A percentile compares a stretch with the other conserved stretches of the same genome.
Conservation (phyloP, 495 filamentous ascomycete species). For the Penicilliopsis zonata region DNA sequence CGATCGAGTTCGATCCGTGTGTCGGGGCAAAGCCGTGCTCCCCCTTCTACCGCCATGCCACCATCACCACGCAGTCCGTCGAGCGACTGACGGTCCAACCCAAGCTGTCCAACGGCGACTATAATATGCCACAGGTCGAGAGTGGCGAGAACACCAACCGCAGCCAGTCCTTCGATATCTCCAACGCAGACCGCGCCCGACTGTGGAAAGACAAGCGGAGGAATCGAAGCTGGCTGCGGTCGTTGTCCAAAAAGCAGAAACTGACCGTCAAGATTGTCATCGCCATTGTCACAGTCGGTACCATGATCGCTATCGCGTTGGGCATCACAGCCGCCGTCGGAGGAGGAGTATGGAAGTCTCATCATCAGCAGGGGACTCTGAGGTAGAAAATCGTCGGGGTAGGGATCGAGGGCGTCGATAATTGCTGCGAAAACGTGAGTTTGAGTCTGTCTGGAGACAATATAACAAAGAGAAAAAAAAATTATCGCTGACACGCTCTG, state of each 20-base stretch:
- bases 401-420: no score
- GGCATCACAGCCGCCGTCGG: slow-evolving; percentile 51
- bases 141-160: slow-evolving; percentile 8
- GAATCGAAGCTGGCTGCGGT: slow-evolving; percentile 19
- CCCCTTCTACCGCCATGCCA: slow-evolving; percentile 47
- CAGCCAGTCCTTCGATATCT: slow-evolving; percentile 4
- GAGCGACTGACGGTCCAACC: slow-evolving; percentile 27
- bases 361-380: slow-evolving; percentile 15
- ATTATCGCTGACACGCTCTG: no score
- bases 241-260: slow-evolving; percentile 36
- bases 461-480: no score
- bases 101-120: slow-evolving; percentile 15
- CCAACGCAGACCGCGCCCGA: slow-evolving; percentile 18
- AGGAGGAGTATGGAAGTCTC: slow-evolving; percentile 41
- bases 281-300: slow-evolving; percentile 43
- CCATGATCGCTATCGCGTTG: slow-evolving; percentile 48
- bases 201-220: slow-evolving; percentile 30
- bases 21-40: slow-evolving; percentile 40
- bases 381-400: slow-evolving; percentile 2
- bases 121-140: slow-evolving; percentile 17
- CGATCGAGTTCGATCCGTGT: slow-evolving; percentile 27
- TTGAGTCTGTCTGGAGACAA: no score
- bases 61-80: slow-evolving; percentile 33
- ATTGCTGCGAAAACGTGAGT: no score
- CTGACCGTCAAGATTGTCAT: slow-evolving; percentile 40